Conservation (phyloP, 768 basidiomycete genomes). For the Tricholoma sp. region DNA sequence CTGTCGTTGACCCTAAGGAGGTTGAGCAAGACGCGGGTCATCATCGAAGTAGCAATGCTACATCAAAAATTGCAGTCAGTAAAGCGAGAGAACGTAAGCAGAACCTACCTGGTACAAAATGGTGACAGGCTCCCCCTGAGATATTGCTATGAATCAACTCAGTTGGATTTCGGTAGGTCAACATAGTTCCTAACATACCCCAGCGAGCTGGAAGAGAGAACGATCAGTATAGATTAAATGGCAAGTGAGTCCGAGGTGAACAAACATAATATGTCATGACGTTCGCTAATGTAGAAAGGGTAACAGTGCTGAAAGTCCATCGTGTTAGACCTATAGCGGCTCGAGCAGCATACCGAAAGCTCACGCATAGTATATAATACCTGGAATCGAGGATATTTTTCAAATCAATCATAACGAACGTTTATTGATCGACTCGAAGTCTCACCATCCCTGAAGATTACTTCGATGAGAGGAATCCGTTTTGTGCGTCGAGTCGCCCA, state of each 20-base stretch:
- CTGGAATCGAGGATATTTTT: neutral
- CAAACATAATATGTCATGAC: slow-evolving; percentile 26
- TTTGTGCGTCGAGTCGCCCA: neutral
- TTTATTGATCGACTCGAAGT: neutral
- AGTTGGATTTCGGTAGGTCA: neutral
- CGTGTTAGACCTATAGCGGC: neutral
- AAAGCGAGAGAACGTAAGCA: no score
- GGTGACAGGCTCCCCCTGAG: no score
- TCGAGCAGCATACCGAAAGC: neutral
- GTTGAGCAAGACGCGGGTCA: no score
- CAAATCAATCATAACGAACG: neutral
- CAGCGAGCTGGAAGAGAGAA: neutral
- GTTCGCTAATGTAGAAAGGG: slow-evolving; percentile 40
- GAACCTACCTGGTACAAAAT: no score
- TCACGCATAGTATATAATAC: neutral
- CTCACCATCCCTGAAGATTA: neutral
- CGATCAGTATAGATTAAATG: neutral
- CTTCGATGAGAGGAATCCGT: neutral
- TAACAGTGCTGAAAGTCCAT: slow-evolving; percentile 38
- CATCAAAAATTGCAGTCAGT: no score
- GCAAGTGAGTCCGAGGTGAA: neutral
- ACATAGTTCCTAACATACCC: neutral
- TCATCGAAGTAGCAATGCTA: no score
- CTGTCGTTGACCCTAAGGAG: no score
- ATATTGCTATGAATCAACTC: no score